Base-by-base conservation (phyloP, 1,284 basidiomycete genomes). In the Ceratobasidium sp. region DNA sequence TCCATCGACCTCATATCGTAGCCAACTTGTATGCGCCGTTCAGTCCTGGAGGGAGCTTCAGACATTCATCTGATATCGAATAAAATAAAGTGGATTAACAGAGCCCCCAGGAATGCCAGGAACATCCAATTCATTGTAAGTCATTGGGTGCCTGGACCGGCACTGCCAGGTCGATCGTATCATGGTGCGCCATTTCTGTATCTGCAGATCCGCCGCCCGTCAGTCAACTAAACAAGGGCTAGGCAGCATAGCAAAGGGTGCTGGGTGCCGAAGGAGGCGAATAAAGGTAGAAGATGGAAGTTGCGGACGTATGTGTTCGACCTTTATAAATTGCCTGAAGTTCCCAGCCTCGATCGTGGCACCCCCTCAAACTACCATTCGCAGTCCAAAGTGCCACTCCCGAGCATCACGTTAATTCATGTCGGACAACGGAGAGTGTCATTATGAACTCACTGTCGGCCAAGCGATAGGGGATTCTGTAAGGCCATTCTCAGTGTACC, bases 101-200 rank as follows among this genome's bases (percentile, higher is more conserved):
- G 22, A 6, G 51, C 22, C 17, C 51, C 51, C 15, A 52, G 51
- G 19, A 5, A 6, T 19, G 51, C 22, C 51, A 8, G 17, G 51
- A 19, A 52, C 51, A 52, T 6, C 17, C 17, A 19, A n/a, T 11
- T 52, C 51, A n/a, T 22, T 22, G 56, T 34, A 59, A 19, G 34
- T 37, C 6, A 40, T 29, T 37, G 32, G 57, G 17, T 37, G 57
- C 37, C 59, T 1, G 19, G 32, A 22, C 22, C 17, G 17, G 34
- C 59, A 61, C 59, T 22, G 34, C 59, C 59, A 61, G 32, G 32
- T 43, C 17, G 37, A 37, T 43, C 59, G 43, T 61, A 61, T n/a
- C 17, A 40, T 3, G 44, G 15, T 17, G 22, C 15, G 7, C 7
- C 37, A 43, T 61, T 17, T 43, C 37, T 11, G 2, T 61, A 61